These are phyloP conservation scores for Schizochytrium sp. DNA, from an alignment of 108 stramenopile species.

Conservation along the genomic window DNA sequence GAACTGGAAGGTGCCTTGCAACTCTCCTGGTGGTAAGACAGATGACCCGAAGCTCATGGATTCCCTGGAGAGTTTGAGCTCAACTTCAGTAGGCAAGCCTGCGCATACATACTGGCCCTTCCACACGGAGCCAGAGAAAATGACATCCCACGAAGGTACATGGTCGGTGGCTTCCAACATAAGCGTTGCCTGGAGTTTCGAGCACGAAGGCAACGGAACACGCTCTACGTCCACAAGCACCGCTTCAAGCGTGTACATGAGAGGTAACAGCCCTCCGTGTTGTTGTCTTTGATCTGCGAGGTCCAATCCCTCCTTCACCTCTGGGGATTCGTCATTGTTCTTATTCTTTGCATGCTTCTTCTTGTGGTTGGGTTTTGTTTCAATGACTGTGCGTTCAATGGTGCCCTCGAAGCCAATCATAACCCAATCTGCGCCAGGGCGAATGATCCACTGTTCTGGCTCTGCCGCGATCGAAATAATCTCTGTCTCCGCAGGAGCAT, in stretches of 20 bases:
- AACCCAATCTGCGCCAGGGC: conserved; percentile 27
- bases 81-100: neutral
- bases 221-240: conserved; percentile 49
- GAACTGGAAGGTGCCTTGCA: neutral
- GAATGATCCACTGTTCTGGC: conserved; percentile 35
- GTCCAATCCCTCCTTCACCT: too few relatives aligned
- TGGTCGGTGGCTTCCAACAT: neutral
- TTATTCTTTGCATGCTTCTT: too few relatives aligned
- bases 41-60: too few relatives aligned
- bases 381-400: neutral
- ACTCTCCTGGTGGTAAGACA: neutral
- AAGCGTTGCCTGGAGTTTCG: neutral
- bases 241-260: neutral
- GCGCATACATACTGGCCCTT: conserved; percentile 36
- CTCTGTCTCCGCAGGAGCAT: neutral
- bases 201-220: conserved; percentile 1
- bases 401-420: conserved; percentile 6
- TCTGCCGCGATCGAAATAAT: neutral
- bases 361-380: neutral
- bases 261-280: neutral
- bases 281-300: neutral
- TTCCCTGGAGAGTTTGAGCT: neutral
- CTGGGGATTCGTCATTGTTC: too few relatives aligned
- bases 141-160: neutral
- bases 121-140: neutral